Evolutionary conservation across 257 asterid species (phyloP), one percentile per base, ranked within the genome.

Genomic region (Solanum dulcamara): DNA sequence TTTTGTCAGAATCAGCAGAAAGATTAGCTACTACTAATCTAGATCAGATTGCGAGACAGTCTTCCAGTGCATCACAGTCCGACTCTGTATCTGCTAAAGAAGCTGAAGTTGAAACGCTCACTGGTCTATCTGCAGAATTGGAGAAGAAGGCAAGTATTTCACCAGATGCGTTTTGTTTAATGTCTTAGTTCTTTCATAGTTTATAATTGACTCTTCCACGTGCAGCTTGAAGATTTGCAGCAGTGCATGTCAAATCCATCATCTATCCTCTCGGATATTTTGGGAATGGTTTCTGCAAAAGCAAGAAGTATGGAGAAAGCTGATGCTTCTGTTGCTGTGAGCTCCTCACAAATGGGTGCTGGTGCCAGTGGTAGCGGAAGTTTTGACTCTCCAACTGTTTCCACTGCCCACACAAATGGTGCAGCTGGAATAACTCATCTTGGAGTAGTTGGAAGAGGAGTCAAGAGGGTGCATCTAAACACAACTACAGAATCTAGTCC

Each of bases 391-490:
- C 90, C 93, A 75, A 88, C 95, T 82, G 91, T 88, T 84, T 90
- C 98, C 72, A 92, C 97, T 30, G 93, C 94, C 74, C 97, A 88
- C 85, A 93, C 98, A 42, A 92, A 87, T 68, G 91, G 89, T 40
- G 80, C 90, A 59, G 70, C 96, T 62, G 95, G 87, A 77, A 97
- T 96, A 83, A 96, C 98, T 3, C 91, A 96, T 89, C 92, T 96
- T 72, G 99, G 99, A 7, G 97, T 96, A 10, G 99, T 96, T 85
- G 99, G 99, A 88, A 91, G 99, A 89, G 99, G 99, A 82, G 98
- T 95, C 44, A 96, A 96, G 90, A 93, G 99, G 46, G 97, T 94
- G 30, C 90, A 89, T 38, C 87, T 92, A 94, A 90, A 90, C 88
- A 77, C 98, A 15, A 80, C 84, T 48, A 50, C 88, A 5, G 91